Percentiles rank a stretch among this genome's conserved stretches.
Conservation (phyloP, 768 basidiomycete species). For the Lentinula raphanica region DNA sequence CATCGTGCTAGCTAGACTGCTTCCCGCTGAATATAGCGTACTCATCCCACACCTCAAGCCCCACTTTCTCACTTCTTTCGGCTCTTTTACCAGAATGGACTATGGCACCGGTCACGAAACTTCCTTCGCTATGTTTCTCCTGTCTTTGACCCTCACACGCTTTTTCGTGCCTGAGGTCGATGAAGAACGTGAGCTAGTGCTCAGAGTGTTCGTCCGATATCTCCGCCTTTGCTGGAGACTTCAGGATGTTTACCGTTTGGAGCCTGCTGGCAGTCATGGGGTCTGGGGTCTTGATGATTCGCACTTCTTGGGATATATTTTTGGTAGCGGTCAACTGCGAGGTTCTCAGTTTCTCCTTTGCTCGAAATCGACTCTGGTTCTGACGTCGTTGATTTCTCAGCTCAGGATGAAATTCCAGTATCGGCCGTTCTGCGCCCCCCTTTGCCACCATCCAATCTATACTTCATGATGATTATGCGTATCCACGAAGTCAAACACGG, state of each 20-base stretch:
- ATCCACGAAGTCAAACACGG: conserved; percentile 79
- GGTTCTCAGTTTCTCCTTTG: conserved; percentile 33
- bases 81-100: conserved; percentile 87
- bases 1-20: conserved; percentile 40
- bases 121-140: conserved; percentile 76
- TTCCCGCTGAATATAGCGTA: conserved; percentile 38
- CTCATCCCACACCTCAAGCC: conserved; percentile 67
- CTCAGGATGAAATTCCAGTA: conserved; percentile 60
- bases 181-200: conserved; percentile 56
- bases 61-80: conserved; percentile 80
- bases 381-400: conserved; percentile 28
- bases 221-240: conserved; percentile 77
- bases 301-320: conserved; percentile 82
- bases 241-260: conserved; percentile 85
- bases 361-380: conserved; percentile 5
- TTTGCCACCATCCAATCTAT: conserved; percentile 66
- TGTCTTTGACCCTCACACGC: conserved; percentile 64
- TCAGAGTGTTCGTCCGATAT: conserved; percentile 75
- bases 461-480: conserved; percentile 73
- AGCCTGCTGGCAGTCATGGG: conserved; percentile 96
- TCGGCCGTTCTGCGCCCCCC: conserved; percentile 55
- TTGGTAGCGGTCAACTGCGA: conserved; percentile 86
- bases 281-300: conserved; percentile 98
- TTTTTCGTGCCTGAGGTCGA: conserved; percentile 52
- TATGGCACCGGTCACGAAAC: conserved; percentile 97